phyloP scores from a whole-genome alignment of 768 basidiomycete species.

The Amanita exitialis region DNA sequence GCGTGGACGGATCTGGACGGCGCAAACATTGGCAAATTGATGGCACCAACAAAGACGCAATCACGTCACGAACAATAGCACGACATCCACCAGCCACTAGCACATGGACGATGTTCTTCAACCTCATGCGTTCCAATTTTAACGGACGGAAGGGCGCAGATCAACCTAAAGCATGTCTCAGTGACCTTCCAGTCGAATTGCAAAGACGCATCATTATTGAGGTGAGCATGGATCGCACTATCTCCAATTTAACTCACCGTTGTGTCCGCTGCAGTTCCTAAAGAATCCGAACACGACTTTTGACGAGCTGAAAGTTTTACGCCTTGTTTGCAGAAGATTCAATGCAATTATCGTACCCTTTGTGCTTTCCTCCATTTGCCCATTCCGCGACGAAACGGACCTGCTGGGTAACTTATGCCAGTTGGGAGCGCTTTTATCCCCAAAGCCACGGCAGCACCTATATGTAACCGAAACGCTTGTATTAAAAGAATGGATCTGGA shows the following conservation, averaged over 20 bases:
- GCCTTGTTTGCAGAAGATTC: not conserved
- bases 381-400: not conserved
- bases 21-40: too few relatives aligned
- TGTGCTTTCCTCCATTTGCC: not conserved
- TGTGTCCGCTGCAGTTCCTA: not conserved
- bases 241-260: not conserved
- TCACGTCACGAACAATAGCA: not conserved
- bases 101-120: not conserved
- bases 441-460: not conserved
- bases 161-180: not conserved
- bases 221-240: not conserved
- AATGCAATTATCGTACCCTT: not conserved
- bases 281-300: not conserved
- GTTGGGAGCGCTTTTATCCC: not conserved
- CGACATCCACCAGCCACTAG: not conserved
- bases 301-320: not conserved
- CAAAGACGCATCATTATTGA: not conserved
- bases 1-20: too few relatives aligned
- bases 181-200: not conserved
- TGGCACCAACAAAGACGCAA: not conserved
- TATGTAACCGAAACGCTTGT: not conserved
- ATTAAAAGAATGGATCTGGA: not conserved
- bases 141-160: not conserved
- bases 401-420: not conserved
- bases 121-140: not conserved